phyloP scores from a whole-genome alignment of 176 grass and related monocot species.

The Elymus sibiricus region DNA sequence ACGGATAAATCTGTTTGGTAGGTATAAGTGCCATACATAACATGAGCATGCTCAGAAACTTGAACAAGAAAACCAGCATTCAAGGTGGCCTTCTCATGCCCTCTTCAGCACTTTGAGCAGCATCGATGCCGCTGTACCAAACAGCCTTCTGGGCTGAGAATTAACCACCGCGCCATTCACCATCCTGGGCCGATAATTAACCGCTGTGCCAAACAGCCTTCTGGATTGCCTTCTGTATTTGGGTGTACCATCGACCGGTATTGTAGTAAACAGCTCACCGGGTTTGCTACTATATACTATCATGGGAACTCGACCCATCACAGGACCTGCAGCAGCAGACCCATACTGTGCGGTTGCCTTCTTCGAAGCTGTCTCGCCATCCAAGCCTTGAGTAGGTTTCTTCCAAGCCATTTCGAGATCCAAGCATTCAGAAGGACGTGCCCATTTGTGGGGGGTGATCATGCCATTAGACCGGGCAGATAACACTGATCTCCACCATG shows the following conservation, averaged over 20 bases:
- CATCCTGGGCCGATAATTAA: neutral
- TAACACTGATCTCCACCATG: constrained; percentile 9
- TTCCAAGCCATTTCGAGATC: neutral
- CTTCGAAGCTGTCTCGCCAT: neutral
- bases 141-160: neutral
- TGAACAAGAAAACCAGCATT: neutral
- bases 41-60: neutral
- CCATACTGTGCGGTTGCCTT: neutral
- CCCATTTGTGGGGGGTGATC: neutral
- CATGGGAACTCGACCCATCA: neutral
- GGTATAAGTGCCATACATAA: too few relatives aligned
- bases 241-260: too few relatives aligned
- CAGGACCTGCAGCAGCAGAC: neutral
- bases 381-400: neutral
- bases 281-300: neutral
- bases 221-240: too few relatives aligned
- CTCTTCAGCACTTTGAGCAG: neutral
- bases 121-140: neutral
- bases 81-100: neutral
- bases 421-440: neutral
- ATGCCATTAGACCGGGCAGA: neutral
- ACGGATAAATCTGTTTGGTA: too few relatives aligned
- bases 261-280: neutral
- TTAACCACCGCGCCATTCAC: neutral
- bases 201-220: neutral